Evolutionary conservation across 495 filamentous ascomycete species (phyloP).

Genomic region (Podospora pseudopauciseta): DNA sequence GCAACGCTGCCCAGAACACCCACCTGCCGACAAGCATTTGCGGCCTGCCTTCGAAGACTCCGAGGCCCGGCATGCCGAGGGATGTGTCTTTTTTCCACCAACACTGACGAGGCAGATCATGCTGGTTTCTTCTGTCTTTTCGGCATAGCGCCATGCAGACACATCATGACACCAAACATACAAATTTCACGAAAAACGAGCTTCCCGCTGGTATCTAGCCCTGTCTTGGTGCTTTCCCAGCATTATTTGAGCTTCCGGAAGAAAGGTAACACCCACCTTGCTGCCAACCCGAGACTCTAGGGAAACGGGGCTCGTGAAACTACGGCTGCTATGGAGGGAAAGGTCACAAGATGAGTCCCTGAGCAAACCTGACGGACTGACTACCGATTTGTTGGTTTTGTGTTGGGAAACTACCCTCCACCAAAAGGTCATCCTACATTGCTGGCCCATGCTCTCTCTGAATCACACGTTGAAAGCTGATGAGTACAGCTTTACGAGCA

Average conservation of each 20-base stretch:
- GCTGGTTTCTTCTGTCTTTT: neutral
- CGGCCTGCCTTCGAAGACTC: neutral
- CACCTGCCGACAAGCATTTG: neutral
- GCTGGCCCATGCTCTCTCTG: too few relatives aligned
- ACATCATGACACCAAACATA: slow-evolving; percentile 7
- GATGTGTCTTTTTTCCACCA: neutral
- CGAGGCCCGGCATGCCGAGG: neutral
- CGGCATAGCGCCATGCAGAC: slow-evolving; percentile 7
- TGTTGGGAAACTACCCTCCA: neutral
- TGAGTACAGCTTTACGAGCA: too few relatives aligned
- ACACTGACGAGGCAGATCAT: neutral
- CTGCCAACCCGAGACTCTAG: neutral
- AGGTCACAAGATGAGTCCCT: neutral
- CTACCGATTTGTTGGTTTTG: neutral
- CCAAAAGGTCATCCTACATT: neutral
- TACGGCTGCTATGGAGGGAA: neutral
- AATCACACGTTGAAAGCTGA: too few relatives aligned
- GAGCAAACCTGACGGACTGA: neutral
- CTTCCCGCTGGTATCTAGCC: neutral
- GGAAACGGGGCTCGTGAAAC: neutral
- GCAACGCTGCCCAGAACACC: neutral
- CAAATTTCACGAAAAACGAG: neutral
- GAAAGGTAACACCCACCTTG: neutral
- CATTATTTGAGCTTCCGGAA: neutral
- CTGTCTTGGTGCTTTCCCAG: neutral